Percentiles rank a stretch among this genome's conserved stretches.
Evolutionary conservation across 805 yeast species (phyloP).

Genomic region (Starmerella etchellsii): DNA sequence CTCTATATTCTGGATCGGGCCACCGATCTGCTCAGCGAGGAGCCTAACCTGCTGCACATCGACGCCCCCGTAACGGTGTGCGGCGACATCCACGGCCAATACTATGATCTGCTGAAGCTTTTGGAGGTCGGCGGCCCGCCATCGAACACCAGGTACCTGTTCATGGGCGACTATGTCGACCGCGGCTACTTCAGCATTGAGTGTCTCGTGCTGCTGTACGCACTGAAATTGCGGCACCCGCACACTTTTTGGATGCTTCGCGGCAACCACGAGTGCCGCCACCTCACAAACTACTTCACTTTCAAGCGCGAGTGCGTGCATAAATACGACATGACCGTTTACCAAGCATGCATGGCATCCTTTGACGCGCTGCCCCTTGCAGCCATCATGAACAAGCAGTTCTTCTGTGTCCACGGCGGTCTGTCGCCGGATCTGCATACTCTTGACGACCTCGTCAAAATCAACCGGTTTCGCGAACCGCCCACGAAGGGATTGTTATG

Average conservation of each 20-base stretch:
- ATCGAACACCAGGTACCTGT: conserved; percentile 56
- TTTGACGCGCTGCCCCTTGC: conserved; percentile 84
- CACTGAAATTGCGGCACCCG: conserved; percentile 68
- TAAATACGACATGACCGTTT: conserved; percentile 53
- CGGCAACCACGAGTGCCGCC: conserved; percentile 92
- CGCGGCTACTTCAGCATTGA: conserved; percentile 86
- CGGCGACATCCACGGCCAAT: conserved; percentile 97
- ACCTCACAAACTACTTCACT: conserved; percentile 86
- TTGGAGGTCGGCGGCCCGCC: conserved; percentile 94
- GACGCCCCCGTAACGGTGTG: conserved; percentile 93
- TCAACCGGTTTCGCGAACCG: conserved; percentile 80
- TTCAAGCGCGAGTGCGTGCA: conserved; percentile 82
- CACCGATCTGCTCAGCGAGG: conserved; percentile 46
- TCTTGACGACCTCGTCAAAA: conserved; percentile 50
- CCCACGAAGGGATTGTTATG: conserved; percentile 91
- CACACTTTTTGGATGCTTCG: conserved; percentile 65
- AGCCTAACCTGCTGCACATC: conserved; percentile 67
- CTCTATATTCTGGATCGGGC: conserved; percentile 52
- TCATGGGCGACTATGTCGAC: conserved; percentile 91
- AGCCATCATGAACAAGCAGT: conserved; percentile 86
- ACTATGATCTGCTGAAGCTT: conserved; percentile 73
- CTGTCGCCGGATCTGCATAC: conserved; percentile 70
- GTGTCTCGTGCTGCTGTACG: conserved; percentile 49
- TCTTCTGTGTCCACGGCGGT: conserved; percentile 95
- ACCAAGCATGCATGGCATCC: conserved; percentile 60